Conservation (phyloP, 495 filamentous ascomycete genomes). For the Aspergillus conjunctus region DNA sequence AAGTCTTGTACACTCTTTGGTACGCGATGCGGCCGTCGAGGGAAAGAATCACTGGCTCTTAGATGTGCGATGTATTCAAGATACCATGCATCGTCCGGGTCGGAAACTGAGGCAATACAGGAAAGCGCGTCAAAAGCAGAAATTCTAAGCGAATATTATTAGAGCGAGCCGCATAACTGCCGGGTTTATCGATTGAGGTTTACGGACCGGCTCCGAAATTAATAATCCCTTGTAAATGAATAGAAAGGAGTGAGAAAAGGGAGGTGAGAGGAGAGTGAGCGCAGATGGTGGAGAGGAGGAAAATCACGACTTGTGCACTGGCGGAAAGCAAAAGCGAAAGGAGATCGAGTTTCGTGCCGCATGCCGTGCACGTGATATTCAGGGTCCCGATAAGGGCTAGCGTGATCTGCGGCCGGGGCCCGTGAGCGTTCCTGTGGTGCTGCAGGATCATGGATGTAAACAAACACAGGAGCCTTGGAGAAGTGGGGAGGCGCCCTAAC, state of each 20-base stretch:
- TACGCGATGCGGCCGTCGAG: neutral
- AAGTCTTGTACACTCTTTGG: neutral
- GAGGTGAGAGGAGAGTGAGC: neutral
- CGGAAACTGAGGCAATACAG: too few species aligned
- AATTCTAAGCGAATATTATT: too few species aligned
- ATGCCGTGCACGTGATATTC: conserved; percentile 31
- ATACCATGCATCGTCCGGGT: neutral
- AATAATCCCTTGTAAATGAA: neutral
- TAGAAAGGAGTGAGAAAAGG: neutral
- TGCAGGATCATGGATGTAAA: conserved; percentile 33
- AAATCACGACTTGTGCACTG: conserved; percentile 1
- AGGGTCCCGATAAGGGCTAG: conserved; percentile 33
- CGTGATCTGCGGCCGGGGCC: conserved; percentile 32
- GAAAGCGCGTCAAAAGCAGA: too few species aligned
- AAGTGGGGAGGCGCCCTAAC: conserved; percentile 11
- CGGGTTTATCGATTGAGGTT: too few species aligned
- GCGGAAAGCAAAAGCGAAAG: conserved; percentile 16
- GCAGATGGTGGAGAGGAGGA: neutral
- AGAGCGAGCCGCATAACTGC: too few species aligned
- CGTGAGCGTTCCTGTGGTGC: conserved; percentile 3
- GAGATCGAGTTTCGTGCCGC: conserved; percentile 28
- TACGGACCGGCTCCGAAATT: too few species aligned
- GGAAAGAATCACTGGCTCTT: neutral
- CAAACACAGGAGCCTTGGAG: conserved; percentile 24
- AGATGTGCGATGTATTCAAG: neutral